Conservation (phyloP, 2,329 filamentous ascomycete genomes). For the Trichoderma sp. region DNA sequence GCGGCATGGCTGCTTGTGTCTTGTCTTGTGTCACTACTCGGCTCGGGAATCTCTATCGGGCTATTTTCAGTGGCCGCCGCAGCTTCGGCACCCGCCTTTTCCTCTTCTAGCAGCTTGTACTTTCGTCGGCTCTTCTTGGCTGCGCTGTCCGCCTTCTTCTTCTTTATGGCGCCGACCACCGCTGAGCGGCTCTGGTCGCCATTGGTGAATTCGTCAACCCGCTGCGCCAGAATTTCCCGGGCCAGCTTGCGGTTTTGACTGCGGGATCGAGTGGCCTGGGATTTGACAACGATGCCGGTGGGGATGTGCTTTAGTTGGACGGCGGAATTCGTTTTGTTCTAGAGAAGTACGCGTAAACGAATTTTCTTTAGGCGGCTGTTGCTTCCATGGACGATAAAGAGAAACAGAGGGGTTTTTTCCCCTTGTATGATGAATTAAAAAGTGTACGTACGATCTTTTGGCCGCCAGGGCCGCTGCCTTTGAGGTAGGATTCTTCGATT, state of each 20-base stretch:
- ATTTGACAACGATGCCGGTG: constrained; percentile 91
- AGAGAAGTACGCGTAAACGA: not conserved
- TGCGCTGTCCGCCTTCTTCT: constrained; percentile 69
- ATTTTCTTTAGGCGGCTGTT: not conserved
- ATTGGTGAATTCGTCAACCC: constrained; percentile 67
- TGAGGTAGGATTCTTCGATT: constrained; percentile 80
- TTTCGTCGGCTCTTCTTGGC: constrained; percentile 82
- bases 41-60: not conserved
- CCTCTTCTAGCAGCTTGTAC: constrained; percentile 61
- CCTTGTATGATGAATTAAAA: not conserved
- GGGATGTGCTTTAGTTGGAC: constrained; percentile 89
- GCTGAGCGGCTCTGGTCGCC: constrained; percentile 66
- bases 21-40: not conserved
- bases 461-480: constrained; percentile 87
- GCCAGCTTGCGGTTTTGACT: constrained; percentile 86
- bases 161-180: constrained; percentile 60
- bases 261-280: constrained; percentile 83
- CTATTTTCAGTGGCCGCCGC: not conserved
- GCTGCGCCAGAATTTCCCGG: constrained; percentile 70
- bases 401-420: not conserved
- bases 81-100: constrained; percentile 30
- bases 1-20: not conserved
- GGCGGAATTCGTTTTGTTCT: constrained; percentile 96
- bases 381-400: not conserved
- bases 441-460: constrained; percentile 79